Evolutionary conservation across 2,329 filamentous ascomycete species (phyloP).

Genomic region (Monosporascus sp.): DNA sequence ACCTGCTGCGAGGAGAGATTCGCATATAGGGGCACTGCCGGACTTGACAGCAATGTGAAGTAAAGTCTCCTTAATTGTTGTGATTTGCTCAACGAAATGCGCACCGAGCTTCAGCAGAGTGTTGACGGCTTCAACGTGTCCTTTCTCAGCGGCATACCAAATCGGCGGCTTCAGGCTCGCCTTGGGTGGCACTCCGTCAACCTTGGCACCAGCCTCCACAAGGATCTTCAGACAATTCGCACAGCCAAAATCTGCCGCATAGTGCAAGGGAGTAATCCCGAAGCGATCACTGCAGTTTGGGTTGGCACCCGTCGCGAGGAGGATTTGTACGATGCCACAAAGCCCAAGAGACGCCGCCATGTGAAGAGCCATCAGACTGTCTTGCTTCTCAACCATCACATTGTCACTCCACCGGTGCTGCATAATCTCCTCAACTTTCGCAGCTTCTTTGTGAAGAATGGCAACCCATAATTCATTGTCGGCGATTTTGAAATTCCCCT

Average conservation of each 20-base stretch:
- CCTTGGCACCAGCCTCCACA: slow-evolving; percentile 2
- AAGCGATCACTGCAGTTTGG: slow-evolving; percentile 4
- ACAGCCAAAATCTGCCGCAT: slow-evolving; percentile 10
- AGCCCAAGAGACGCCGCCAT: slow-evolving; percentile 7
- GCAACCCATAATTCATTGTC: slow-evolving; percentile 8
- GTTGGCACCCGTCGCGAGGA: slow-evolving; percentile 3
- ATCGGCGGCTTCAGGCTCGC: slow-evolving; percentile 4
- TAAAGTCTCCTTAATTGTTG: slow-evolving; percentile 2
- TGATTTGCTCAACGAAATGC: slow-evolving; percentile 3
- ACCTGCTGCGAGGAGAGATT: slow-evolving; percentile 2
- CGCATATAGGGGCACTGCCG: slow-evolving; percentile 1
- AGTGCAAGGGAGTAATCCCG: slow-evolving; percentile 7
- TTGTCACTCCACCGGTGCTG: slow-evolving; percentile 8
- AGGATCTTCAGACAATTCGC: slow-evolving; percentile 4
- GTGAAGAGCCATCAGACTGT: slow-evolving; percentile 6
- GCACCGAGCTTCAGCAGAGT: slow-evolving; percentile 4
- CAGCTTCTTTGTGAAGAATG: slow-evolving; percentile 5
- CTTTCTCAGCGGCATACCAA: slow-evolving; percentile 5
- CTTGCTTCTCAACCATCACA: slow-evolving; percentile 6
- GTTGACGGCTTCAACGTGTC: slow-evolving; percentile 1
- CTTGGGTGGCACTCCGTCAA: slow-evolving; percentile 2
- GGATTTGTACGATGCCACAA: slow-evolving; percentile 6
- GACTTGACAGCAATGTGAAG: slow-evolving; percentile 7
- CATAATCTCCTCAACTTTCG: slow-evolving; percentile 6
- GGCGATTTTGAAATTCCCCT: slow-evolving; percentile 5